Percentiles rank a stretch among this genome's conserved stretches.
Conservation (phyloP, 1,284 basidiomycete species). For the Moniliophthora roreri region DNA sequence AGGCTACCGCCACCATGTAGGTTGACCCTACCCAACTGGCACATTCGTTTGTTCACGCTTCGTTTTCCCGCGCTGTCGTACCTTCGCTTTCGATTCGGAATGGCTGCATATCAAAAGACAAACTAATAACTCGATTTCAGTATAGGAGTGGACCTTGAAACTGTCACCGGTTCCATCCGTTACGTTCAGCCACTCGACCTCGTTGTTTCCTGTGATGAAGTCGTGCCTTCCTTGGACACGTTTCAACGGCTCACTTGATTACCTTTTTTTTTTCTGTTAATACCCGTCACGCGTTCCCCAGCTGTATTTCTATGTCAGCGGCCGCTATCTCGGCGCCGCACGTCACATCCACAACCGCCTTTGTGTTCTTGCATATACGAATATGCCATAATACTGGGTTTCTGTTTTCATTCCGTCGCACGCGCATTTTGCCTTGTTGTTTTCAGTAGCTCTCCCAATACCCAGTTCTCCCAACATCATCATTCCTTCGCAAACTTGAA, state of each 20-base stretch:
- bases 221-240: not conserved
- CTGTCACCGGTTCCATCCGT: no score
- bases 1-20: constrained; percentile 51
- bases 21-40: not conserved
- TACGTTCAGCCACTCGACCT: no score
- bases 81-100: not conserved
- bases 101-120: no score
- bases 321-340: not conserved
- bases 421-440: not conserved
- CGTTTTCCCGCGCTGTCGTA: not conserved
- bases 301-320: constrained; percentile 4
- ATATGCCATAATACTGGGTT: not conserved
- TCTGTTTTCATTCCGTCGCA: no score
- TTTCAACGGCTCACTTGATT: no score
- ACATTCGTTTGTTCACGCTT: not conserved
- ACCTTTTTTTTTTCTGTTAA: not conserved
- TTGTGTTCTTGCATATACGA: constrained; percentile 1
- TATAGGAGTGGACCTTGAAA: no score
- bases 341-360: not conserved
- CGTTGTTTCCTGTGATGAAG: not conserved
- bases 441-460: not conserved
- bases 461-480: not conserved
- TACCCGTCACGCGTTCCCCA: not conserved
- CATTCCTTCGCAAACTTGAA: not conserved
- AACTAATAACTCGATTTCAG: no score